Evolutionary conservation across 169 alveolate genomes (phyloP), one percentile per base, ranked within the genome.

Genomic region (Plasmodium fragile): DNA sequence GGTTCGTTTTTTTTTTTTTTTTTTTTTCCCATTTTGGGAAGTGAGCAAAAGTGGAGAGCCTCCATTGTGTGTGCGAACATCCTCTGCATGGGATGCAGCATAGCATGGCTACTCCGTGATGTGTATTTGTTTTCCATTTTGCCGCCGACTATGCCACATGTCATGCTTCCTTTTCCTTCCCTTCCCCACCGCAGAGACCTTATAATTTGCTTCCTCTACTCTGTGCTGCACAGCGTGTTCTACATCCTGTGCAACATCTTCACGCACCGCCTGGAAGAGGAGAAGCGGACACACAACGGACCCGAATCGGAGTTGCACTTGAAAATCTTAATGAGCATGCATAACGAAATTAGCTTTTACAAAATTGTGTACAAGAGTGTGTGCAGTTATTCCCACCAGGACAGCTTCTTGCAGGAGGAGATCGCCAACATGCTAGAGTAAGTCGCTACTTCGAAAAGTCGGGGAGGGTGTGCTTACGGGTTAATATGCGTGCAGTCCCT

Each of bases 351-450:
- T 77, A 83, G 80, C 30, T 87, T 87, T 87, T 87, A 87, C 71
- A 87, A 87, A 87, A 87, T 87, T 87, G 77, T 87, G 5, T 87
- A 87, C 53, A 87, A 87, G 52, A 87, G 93, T 87, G 89, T 87
- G 70, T 87, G 93, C 25, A 87, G 93, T 53, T 87, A 87, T 71
- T 70, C 93, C 3, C 93, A 87, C 52, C 89, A 75, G 39, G 81
- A 78, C 5, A 87, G 16, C 28, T 87, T 75, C 71, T 87, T 55
- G 8, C 80, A 87, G 30, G 87, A 87, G 4, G 93, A 87, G 80
- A 87, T 87, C 13, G 4, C 52, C 10, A 10, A 8, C 25, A 87
- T 87, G 93, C 49, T 87, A 36, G 39, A 78, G 93, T 87, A 75
- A 87, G 93, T n/a, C 28, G n/a, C 34, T 28, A 25, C 18, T 32